Evolutionary conservation across 768 basidiomycete genomes (phyloP), one percentile per base, ranked within the genome.

Genomic region (Astraeus odoratus): DNA sequence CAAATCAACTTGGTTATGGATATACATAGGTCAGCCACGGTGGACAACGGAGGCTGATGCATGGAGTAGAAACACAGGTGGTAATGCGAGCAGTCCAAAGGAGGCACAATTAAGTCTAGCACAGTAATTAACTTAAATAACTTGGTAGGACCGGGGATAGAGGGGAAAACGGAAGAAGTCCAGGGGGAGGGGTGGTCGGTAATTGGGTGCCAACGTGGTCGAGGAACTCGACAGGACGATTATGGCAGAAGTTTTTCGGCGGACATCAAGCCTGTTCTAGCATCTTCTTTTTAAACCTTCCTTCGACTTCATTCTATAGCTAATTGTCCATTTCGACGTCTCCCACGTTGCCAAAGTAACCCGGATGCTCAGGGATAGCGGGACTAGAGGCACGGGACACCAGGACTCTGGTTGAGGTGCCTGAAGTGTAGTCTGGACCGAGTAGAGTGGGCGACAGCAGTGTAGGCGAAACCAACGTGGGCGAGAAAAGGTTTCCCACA

Each of bases 321-420:
- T 33, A 43, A 38, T 64, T 59, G 24, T 42, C 43, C 55, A 54
- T 63, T 12, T 26, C 48, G 34, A 59, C 59, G 19, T 55, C 52
- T 2, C 51, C 40, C 4, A 26, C 19, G n/a, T 35, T 37, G 19
- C 42, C 52, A 4, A 37, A 31, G 18, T 49, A 35, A 10, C 35
- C 26, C 31, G 43, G 37, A n/a, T 46, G 38, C 8, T 50, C 49
- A 12, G 49, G 27, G 19, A 46, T 46, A 12, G 42, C 51, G 25
- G 49, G 49, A 26, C 46, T 53, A 6, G 49, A 47, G 15, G 49
- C 33, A 16, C 46, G 26, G 41, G 39, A 39, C 2, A 48, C 47
- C 2, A 55, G 33, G 19, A 48, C 30, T 13, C 43, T 51, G 25
- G 51, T 36, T 8, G 60, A 16, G 4, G 51, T 33, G 19, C 46